Evolutionary conservation across 257 asterid species (phyloP).

Genomic region (Nicotiana tomentosiformis): DNA sequence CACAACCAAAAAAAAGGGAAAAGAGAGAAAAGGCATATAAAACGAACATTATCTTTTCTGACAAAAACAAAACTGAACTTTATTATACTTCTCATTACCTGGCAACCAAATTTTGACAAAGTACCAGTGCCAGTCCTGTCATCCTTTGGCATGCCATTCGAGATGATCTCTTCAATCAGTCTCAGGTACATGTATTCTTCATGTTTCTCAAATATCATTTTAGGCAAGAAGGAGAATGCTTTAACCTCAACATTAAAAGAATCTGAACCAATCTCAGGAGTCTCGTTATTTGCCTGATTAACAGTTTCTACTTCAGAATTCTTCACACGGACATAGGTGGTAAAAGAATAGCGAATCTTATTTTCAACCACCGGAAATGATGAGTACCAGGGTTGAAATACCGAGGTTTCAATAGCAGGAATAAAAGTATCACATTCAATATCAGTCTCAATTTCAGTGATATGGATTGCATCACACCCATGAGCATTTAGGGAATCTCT

Average conservation of each 20-base stretch:
- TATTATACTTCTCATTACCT: conserved; percentile 38
- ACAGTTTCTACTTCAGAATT: conserved; percentile 14
- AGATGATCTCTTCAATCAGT: conserved; percentile 78
- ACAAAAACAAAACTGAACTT: not conserved
- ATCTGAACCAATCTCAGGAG: conserved; percentile 19
- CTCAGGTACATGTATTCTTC: conserved; percentile 78
- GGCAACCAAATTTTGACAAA: conserved; percentile 87
- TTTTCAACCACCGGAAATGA: conserved; percentile 65
- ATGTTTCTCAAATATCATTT: conserved; percentile 67
- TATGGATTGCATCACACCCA: conserved; percentile 81
- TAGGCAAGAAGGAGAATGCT: conserved; percentile 64
- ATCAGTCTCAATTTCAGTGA: conserved; percentile 61
- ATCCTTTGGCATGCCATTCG: conserved; percentile 62
- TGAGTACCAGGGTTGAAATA: conserved; percentile 84
- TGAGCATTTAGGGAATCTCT: conserved; percentile 83
- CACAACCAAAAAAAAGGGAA: not conserved
- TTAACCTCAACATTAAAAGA: conserved; percentile 34
- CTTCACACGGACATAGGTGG: conserved; percentile 66
- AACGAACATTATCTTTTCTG: not conserved
- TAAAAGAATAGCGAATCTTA: conserved; percentile 47
- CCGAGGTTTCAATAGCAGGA: conserved; percentile 64
- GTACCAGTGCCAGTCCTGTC: conserved; percentile 97
- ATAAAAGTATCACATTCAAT: conserved; percentile 82
- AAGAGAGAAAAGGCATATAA: not conserved
- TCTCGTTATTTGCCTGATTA: conserved; percentile 12